Percentiles rank a stretch among this genome's conserved stretches.
phyloP scores from a whole-genome alignment of 164 flowering plant species.

The Platanus orientalis region DNA sequence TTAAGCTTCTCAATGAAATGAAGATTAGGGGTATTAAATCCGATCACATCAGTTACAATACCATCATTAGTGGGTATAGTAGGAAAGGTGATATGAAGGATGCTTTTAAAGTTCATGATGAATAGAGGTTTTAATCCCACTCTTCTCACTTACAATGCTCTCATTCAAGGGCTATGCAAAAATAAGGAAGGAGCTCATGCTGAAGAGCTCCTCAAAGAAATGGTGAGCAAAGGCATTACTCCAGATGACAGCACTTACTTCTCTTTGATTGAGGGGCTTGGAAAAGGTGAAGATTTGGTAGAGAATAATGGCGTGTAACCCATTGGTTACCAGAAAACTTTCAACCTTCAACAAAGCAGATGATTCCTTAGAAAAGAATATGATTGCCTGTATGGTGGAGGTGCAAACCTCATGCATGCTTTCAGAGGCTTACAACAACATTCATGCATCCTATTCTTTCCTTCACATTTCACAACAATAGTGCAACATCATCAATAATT shows the following conservation, averaged over 20 bases:
- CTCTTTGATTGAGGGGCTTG: conserved; percentile 55
- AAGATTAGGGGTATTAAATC: conserved; percentile 65
- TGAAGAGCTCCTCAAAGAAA: conserved; percentile 67
- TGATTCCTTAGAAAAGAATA: background rate
- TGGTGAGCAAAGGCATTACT: conserved; percentile 71
- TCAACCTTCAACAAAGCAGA: background rate
- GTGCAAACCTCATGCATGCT: too few species aligned
- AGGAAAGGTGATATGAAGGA: conserved; percentile 68
- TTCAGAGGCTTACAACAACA: too few species aligned
- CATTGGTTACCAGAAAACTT: background rate
- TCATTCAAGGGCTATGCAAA: conserved; percentile 69
- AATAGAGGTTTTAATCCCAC: conserved; percentile 76
- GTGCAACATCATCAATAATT: too few species aligned
- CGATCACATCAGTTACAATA: conserved; percentile 73
- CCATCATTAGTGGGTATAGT: conserved; percentile 83
- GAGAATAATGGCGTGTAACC: conserved; percentile 13
- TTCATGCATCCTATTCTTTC: too few species aligned
- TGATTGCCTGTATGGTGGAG: background rate
- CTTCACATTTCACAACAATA: too few species aligned
- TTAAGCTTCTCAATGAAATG: conserved; percentile 67
- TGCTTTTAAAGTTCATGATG: conserved; percentile 68
- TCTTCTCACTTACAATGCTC: conserved; percentile 79
- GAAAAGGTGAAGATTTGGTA: conserved; percentile 16
- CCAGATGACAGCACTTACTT: conserved; percentile 70
- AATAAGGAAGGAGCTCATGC: conserved; percentile 60